Percentiles rank a stretch among this genome's conserved stretches.
phyloP scores from a whole-genome alignment of 495 filamentous ascomycete species.

The Aspergillus ellipticus region DNA sequence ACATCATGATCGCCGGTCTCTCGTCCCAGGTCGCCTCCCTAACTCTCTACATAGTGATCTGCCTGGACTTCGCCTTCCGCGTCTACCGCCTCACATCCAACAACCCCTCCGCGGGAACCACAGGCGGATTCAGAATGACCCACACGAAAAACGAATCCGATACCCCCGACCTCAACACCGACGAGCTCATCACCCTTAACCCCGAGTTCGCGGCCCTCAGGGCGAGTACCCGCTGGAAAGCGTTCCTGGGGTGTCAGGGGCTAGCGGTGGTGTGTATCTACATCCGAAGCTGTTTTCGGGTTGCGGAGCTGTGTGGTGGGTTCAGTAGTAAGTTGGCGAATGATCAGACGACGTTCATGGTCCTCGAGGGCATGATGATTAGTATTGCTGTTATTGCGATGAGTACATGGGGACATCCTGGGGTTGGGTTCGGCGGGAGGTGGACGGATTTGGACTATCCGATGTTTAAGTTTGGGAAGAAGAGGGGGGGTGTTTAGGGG shows the following conservation, averaged over 20 bases:
- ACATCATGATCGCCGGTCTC: conserved; percentile 56
- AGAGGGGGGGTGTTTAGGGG: background rate
- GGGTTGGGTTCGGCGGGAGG: conserved; percentile 4
- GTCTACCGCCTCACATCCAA: conserved; percentile 22
- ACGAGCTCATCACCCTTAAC: background rate
- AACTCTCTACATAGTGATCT: conserved; percentile 48
- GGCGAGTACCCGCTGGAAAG: background rate
- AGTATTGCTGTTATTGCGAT: conserved; percentile 48
- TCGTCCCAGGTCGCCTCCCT: conserved; percentile 53
- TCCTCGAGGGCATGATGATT: conserved; percentile 72
- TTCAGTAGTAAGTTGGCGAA: conserved; percentile 51
- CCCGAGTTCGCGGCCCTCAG: background rate
- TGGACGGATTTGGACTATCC: background rate
- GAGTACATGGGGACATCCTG: conserved; percentile 34
- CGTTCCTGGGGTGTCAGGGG: conserved; percentile 15
- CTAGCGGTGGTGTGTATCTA: conserved; percentile 53
- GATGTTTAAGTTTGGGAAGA: background rate
- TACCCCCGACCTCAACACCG: background rate
- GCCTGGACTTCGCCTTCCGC: conserved; percentile 44
- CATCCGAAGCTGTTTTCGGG: conserved; percentile 59
- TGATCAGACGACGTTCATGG: conserved; percentile 61
- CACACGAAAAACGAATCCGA: conserved; percentile 11
- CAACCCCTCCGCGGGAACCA: background rate
- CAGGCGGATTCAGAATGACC: background rate
- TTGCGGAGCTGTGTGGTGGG: conserved; percentile 59